Evolutionary conservation across 164 flowering plant genomes (phyloP), one percentile per base, ranked within the genome.

Genomic region (Cinnamomum chago): DNA sequence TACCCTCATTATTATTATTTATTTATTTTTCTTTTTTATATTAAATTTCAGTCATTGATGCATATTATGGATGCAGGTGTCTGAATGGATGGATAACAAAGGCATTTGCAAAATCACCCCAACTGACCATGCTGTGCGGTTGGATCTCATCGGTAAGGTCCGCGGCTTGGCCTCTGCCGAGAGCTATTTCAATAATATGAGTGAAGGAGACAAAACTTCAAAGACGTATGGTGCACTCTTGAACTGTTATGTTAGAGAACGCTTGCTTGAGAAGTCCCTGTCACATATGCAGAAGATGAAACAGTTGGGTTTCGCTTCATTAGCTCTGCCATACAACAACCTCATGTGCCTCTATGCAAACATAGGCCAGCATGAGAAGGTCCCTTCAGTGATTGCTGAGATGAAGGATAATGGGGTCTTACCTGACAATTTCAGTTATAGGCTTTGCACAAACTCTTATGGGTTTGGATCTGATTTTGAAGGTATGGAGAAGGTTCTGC

Each of bases 41-140:
- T 70, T 17, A 20, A 35, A 35, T 35, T 50, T 68, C 55, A 35
- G 13, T 18, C 9, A 11, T 18, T 9, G n/a, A 64, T 6, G 77
- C 68, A 71, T 67, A 40, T 62, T 14, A 12, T 50, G 40, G 67
- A 69, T 80, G 83, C 86, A 95, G 98, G 90, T 92, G 65, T 89
- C 89, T 50, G 89, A 91, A 50, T 94, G 98, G 97, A 89, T 88
- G 95, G 80, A 82, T 13, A 79, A 76, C n/a, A 84, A 75, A 52
- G 94, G 84, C 24, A 47, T 81, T 23, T 86, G 80, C 73, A 52
- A 58, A 47, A 84, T 91, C 50, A 51, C 90, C 62, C 76, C 94
- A 2, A 72, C 73, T 22, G 85, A 87, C 70, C 65, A 78, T 70
- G 82, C 85, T 2, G 50, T 73, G 24, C 80, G 79, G 55, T 71